Base-by-base conservation (phyloP, 352 stramenopile genomes). In the Phytophthora rubi region DNA sequence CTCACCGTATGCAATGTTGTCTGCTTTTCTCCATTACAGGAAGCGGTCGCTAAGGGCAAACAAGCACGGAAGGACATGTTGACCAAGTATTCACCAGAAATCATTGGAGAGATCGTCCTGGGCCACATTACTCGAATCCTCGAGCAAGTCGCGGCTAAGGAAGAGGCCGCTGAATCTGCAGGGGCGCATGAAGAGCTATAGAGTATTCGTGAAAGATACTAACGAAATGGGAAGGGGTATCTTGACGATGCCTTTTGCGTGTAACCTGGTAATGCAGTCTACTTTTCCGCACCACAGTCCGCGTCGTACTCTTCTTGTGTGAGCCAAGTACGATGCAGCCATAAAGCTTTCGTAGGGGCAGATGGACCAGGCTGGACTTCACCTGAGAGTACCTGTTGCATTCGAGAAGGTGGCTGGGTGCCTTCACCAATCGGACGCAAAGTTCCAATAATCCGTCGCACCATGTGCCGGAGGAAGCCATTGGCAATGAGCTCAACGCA, bases 381-480 rank as follows among this genome's bases (percentile, higher is more conserved):
- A 47, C 86, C 85, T 49, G 81, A 56, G 0, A 96, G 70, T 21
- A 96, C 84, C n/a, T 91, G 70, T 53, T 89, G 76, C 77, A 95
- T 90, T 56, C 73, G 77, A 13, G 35, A 79, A 3, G 82, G 73
- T 3, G 82, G 75, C 28, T 84, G 78, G 3, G 78, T 81, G 9
- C 89, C 87, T 78, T 95, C 87, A n/a, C 76, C 87, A 67, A 96
- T 94, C 4, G 80, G 85, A 8, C 89, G 84, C 44, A 92, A 55
- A 6, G 86, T 96, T 48, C 89, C 89, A 12, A 96, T 79, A 67
- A 96, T 96, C 5, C 89, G 86, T 9, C 89, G 86, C 65, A 96
- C 86, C 89, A 96, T 96, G 73, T 96, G 89, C 12, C 89, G 72
- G n/a, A 96, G 66, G 60, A 96, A 96, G 4, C 89, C 89, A 49